Evolutionary conservation across 345 rosid genomes (phyloP), one percentile per base, ranked within the genome.

Genomic region (Conringia planisiliqua): DNA sequence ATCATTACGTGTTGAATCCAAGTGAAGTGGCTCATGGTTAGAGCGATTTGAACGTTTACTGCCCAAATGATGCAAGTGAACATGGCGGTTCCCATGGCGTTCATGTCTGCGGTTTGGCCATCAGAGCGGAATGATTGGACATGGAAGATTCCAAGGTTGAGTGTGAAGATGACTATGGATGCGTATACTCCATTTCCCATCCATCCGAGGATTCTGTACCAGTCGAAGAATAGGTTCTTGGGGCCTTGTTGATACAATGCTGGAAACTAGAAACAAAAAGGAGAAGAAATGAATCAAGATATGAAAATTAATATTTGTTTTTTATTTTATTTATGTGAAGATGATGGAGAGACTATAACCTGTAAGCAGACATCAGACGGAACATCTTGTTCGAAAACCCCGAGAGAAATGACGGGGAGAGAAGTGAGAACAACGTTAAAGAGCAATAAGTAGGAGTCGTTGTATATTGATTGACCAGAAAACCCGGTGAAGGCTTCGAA

Each of bases 241-340:
- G 84, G 94, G 14, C 96, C 98, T 82, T 88, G 92, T 51, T 80
- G 87, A 65, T 92, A 90, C 14, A 92, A 83, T 30, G 93, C 92
- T 13, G 93, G 96, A 69, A 90, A 92, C 96, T 90, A 68, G 17
- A 36, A 6, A 54, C 33, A 51, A 30, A 43, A 8, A 14, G 9
- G n/a, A 6, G 0, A 59, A 6, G 6, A 57, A 5, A 57, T 27
- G 27, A 26, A 54, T 62, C 57, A 42, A 73, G 17, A 78, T 47
- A 17, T 0, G 14, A 35, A 22, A 1, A 24, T 10, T 40, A 0
- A 56, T 20, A 38, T 13, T n/a, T n/a, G 6, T 47, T 51, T 44
- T 40, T 51, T 1, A 0, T 8, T 55, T 17, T 36, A 24, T 4
- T 44, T 16, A 33, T 20, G 55, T 14, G 63, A 55, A 64, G 32